Conservation (phyloP, 2,329 filamentous ascomycete genomes). For the Botryosphaeria dothidea region DNA sequence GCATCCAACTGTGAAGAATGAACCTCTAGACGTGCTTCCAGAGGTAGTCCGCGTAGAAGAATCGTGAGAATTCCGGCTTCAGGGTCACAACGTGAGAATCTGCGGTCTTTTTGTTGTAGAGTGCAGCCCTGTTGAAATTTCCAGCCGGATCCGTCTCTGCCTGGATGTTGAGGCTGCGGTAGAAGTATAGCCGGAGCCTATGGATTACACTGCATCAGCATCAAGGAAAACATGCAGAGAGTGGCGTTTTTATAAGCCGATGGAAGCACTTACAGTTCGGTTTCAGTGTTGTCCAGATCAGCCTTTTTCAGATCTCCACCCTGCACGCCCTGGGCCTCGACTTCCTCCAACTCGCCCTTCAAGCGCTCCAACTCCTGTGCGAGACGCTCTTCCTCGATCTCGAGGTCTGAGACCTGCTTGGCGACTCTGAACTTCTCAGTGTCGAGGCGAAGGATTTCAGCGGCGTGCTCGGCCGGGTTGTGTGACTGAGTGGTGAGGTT, state of each 20-base stretch:
- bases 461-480: constrained; percentile 77
- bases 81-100: constrained; percentile 95
- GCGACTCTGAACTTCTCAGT: constrained; percentile 92
- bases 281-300: constrained; percentile 44
- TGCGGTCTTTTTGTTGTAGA: constrained; percentile 81
- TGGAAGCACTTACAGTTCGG: constrained; percentile 47
- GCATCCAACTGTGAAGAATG: background rate
- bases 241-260: background rate
- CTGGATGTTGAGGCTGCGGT: constrained; percentile 87
- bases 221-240: background rate
- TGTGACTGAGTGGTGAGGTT: constrained; percentile 73
- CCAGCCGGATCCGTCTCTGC: constrained; percentile 75
- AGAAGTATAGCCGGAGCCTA: constrained; percentile 82
- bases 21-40: constrained; percentile 92
- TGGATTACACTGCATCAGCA: constrained; percentile 13
- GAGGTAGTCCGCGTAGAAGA: constrained; percentile 94
- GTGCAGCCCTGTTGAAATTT: constrained; percentile 81
- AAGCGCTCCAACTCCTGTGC: constrained; percentile 76
- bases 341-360: constrained; percentile 71
- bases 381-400: constrained; percentile 93
- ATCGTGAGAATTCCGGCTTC: constrained; percentile 86
- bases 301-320: constrained; percentile 57
- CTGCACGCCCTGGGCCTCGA: constrained; percentile 86
- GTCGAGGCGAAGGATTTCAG: constrained; percentile 81
- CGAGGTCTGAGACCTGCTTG: constrained; percentile 85